These are phyloP conservation scores for Xylaria sp. DNA, from an alignment of 2,329 filamentous ascomycete genomes.

Conservation along the genomic window DNA sequence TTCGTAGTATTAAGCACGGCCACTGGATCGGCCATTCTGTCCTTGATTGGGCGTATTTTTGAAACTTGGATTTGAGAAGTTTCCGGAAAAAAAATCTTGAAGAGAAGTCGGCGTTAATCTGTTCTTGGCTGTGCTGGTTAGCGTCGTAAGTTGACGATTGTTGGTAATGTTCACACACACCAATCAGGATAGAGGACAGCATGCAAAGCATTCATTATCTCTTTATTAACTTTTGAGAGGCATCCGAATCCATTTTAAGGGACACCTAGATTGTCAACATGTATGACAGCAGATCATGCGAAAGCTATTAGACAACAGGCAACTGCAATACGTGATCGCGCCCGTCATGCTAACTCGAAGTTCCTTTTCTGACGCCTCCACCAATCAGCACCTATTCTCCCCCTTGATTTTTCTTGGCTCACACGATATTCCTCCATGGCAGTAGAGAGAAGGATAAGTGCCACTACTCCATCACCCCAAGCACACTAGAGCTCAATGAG, in stretches of 20 bases:
- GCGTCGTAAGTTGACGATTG: no score
- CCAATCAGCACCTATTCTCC: background rate
- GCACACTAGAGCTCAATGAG: background rate
- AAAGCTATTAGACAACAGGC: background rate
- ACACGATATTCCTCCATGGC: background rate
- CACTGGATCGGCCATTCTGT: no score
- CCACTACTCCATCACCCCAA: background rate
- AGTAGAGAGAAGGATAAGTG: background rate
- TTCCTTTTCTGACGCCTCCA: background rate
- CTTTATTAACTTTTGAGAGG: background rate
- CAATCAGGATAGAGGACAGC: background rate
- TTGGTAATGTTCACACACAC: no score
- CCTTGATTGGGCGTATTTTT: no score
- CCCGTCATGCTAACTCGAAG: background rate
- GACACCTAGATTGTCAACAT: background rate
- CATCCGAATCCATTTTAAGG: background rate
- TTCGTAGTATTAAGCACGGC: no score
- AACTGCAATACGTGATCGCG: background rate
- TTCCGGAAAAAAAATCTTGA: no score
- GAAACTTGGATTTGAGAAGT: no score
- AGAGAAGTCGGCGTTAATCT: no score
- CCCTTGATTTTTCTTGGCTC: background rate
- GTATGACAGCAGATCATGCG: background rate
- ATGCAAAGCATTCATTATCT: background rate
- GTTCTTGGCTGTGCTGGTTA: no score